Evolutionary conservation across 345 rosid genomes (phyloP).

Genomic region (Pelargonium nanum): DNA sequence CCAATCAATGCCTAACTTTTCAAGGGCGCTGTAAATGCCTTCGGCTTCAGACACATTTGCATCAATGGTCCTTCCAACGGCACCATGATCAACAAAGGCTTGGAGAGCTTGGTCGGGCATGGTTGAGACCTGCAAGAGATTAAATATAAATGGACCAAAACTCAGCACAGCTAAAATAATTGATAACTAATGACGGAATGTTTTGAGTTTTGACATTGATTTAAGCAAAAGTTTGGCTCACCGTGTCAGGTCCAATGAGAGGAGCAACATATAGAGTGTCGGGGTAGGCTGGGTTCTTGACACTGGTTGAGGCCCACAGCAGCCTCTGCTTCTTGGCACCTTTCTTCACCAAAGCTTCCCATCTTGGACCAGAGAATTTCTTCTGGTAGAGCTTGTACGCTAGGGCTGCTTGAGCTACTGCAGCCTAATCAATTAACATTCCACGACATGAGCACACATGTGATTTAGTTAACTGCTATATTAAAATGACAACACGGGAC

Average conservation of each 20-base stretch:
- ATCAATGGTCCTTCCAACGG: slow-evolving; percentile 81
- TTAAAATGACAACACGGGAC: neutral
- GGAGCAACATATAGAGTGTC: slow-evolving; percentile 87
- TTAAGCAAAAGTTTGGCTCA: slow-evolving; percentile 19
- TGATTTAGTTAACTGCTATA: neutral
- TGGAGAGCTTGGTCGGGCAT: slow-evolving; percentile 99
- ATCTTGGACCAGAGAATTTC: slow-evolving; percentile 96
- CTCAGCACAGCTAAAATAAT: neutral
- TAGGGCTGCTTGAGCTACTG: slow-evolving; percentile 91
- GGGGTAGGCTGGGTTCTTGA: slow-evolving; percentile 89
- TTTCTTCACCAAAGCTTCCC: slow-evolving; percentile 89
- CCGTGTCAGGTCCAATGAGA: slow-evolving; percentile 94
- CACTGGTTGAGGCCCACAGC: slow-evolving; percentile 96
- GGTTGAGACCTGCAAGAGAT: slow-evolving; percentile 62
- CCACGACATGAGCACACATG: slow-evolving; percentile 10
- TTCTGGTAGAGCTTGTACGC: slow-evolving; percentile 92
- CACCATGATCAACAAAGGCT: slow-evolving; percentile 81
- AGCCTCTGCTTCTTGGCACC: slow-evolving; percentile 98
- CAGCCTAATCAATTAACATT: slow-evolving; percentile 46
- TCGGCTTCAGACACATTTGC: slow-evolving; percentile 78
- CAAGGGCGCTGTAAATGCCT: slow-evolving; percentile 88
- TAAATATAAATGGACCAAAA: neutral
- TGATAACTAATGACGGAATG: neutral
- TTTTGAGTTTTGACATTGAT: neutral
- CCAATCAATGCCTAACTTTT: slow-evolving; percentile 96